Conservation (phyloP, 352 stramenopile genomes). For the Phytophthora sansomeana region DNA sequence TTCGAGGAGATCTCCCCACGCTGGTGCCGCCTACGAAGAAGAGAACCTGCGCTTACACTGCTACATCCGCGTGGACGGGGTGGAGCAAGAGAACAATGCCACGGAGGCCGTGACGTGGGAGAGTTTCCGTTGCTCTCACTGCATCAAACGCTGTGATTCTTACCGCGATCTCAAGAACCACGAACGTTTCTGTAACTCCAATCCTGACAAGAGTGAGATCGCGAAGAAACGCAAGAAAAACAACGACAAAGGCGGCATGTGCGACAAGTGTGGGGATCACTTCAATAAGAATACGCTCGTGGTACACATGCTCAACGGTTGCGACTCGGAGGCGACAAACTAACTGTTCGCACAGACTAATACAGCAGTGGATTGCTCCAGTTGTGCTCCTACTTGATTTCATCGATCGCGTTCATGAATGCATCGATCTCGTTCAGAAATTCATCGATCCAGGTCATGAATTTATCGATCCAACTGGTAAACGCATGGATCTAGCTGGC, state of each 20-base stretch:
- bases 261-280: no score
- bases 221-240: constrained; percentile 8
- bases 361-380: no score
- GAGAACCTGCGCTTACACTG: constrained; percentile 5
- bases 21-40: background rate
- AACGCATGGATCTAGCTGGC: no score
- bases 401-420: no score
- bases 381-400: no score
- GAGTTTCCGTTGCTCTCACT: background rate
- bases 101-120: background rate
- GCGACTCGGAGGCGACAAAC: no score
- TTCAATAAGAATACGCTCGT: no score
- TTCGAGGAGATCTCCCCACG: constrained; percentile 5
- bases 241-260: constrained; percentile 4
- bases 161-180: background rate
- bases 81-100: background rate
- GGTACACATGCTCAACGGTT: no score
- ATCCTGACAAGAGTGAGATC: background rate
- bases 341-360: no score
- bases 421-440: no score
- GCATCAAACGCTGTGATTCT: background rate
- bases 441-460: no score
- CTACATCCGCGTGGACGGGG: constrained; percentile 1
- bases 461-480: no score
- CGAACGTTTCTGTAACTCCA: background rate